Conservation (phyloP, 1,284 basidiomycete species). For the Inonotus obliquus region DNA sequence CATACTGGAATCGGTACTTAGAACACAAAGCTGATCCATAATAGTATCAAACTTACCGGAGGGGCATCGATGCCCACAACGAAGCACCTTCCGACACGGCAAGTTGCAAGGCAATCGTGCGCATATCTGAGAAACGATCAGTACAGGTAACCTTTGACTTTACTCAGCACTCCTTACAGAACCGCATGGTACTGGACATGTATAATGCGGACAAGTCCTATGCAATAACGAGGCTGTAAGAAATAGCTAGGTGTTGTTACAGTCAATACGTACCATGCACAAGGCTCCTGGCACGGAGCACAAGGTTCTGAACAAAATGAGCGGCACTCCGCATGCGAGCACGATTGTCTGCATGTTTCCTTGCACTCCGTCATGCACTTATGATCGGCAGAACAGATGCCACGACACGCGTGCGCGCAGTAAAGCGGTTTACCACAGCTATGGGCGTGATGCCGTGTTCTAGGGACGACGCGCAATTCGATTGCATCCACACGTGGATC, state of each 20-base stretch:
- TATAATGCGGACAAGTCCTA: slow-evolving; percentile 50
- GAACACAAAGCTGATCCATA: slow-evolving; percentile 4
- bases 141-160: neutral
- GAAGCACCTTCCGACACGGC: slow-evolving; percentile 43
- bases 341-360: slow-evolving; percentile 49
- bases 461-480: slow-evolving; percentile 17
- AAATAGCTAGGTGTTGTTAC: neutral
- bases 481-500: neutral
- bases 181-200: slow-evolving; percentile 65
- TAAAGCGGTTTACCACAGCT: slow-evolving; percentile 48
- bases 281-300: slow-evolving; percentile 58
- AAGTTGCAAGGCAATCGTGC: slow-evolving; percentile 61
- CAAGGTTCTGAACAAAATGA: slow-evolving; percentile 51
- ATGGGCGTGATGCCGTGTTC: slow-evolving; percentile 42
- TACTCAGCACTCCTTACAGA: slow-evolving; percentile 41
- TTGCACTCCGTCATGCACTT: slow-evolving; percentile 44
- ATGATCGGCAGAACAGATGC: slow-evolving; percentile 47
- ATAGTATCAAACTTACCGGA: slow-evolving; percentile 43
- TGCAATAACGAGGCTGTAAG: neutral
- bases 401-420: slow-evolving; percentile 55
- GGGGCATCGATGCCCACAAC: slow-evolving; percentile 64
- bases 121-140: slow-evolving; percentile 45
- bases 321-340: slow-evolving; percentile 47
- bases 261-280: slow-evolving; percentile 42
- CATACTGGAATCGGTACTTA: slow-evolving; percentile 43